Evolutionary conservation across 2,329 filamentous ascomycete genomes (phyloP).

Genomic region (Calonectria henricotiae): DNA sequence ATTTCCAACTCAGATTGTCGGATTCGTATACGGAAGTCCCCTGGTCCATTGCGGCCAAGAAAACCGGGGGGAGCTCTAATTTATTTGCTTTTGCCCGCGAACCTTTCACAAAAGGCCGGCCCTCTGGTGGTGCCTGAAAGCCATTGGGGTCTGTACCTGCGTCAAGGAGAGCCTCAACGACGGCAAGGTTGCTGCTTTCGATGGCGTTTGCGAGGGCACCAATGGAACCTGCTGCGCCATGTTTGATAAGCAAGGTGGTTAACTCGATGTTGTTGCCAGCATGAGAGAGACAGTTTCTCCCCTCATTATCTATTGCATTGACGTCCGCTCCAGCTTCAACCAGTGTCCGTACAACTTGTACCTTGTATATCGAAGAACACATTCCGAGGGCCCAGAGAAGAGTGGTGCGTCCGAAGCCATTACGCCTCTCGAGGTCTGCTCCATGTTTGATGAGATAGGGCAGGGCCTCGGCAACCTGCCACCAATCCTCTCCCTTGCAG

Average conservation of each 20-base stretch:
- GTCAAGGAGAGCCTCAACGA: slow-evolving; percentile 1
- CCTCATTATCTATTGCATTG: not conserved
- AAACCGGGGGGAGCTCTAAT: not conserved
- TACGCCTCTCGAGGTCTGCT: not conserved
- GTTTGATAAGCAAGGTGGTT: not conserved
- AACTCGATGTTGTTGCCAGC: not conserved
- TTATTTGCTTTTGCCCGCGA: not conserved
- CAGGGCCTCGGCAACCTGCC: not conserved
- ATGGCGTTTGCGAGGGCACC: not conserved
- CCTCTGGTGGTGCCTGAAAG: not conserved
- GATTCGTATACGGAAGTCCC: not conserved
- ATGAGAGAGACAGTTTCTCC: not conserved
- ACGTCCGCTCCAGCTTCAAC: slow-evolving; percentile 6
- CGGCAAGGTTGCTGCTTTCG: not conserved
- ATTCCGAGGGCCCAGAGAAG: not conserved
- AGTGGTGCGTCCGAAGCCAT: not conserved
- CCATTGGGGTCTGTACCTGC: not conserved
- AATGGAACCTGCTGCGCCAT: not conserved
- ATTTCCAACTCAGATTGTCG: not conserved
- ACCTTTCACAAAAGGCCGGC: not conserved
- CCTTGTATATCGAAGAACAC: not conserved
- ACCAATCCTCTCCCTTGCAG: slow-evolving; percentile 9
- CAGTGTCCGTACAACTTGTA: not conserved
- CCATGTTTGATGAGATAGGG: not conserved
- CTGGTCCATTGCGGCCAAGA: not conserved